Conservation (phyloP, 768 basidiomycete species). For the Leccinum uliginosum region DNA sequence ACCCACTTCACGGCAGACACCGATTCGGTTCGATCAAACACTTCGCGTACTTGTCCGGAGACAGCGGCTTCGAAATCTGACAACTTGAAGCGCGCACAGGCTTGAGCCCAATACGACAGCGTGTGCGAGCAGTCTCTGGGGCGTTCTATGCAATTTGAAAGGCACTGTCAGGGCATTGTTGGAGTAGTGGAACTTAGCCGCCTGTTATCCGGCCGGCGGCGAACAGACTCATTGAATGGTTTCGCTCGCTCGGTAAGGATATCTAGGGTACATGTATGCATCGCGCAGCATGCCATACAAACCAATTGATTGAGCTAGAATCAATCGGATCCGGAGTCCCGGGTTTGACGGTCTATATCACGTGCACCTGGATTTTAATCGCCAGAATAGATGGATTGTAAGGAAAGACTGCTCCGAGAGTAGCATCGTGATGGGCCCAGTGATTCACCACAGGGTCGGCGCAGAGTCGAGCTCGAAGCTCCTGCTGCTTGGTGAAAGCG, state of each 20-base stretch:
- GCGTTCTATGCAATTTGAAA: background rate
- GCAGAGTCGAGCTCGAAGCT: background rate
- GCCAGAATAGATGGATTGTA: background rate
- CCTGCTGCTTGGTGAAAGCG: background rate
- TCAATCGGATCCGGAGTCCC: background rate
- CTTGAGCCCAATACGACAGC: background rate
- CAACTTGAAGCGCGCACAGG: background rate
- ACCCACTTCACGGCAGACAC: conserved; percentile 6
- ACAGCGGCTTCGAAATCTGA: background rate
- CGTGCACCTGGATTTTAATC: background rate
- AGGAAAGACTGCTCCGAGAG: background rate
- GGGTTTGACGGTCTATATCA: background rate
- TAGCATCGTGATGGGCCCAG: background rate
- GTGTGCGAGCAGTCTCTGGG: background rate
- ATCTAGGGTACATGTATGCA: background rate
- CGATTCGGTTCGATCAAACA: conserved; percentile 16
- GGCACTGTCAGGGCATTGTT: background rate
- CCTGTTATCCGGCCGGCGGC: background rate
- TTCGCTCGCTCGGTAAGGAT: background rate
- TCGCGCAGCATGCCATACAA: background rate
- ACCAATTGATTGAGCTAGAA: background rate
- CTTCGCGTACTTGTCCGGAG: conserved; percentile 10
- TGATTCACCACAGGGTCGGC: background rate
- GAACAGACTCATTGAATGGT: no score
- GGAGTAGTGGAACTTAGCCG: no score